phyloP scores from a whole-genome alignment of 768 basidiomycete species.

The Russula virescens region DNA sequence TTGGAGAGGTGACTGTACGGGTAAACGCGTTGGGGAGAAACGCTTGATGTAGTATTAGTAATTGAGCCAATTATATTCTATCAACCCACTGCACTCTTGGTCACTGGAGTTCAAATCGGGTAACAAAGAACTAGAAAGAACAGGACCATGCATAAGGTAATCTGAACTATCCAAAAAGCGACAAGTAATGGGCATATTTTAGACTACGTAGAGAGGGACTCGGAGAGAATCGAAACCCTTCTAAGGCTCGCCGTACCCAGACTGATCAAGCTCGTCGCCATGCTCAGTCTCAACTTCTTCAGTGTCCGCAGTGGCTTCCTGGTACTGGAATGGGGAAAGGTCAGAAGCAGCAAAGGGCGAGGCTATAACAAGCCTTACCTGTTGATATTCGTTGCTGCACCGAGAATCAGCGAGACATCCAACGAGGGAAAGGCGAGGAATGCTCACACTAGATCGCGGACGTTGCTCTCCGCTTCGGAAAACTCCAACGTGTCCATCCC shows the following conservation, averaged over 20 bases:
- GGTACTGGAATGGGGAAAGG: constrained; percentile 14
- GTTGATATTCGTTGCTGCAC: constrained; percentile 83
- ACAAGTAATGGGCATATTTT: too few relatives aligned
- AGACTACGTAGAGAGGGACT: too few relatives aligned
- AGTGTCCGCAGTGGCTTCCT: constrained; percentile 22
- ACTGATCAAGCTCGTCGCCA: constrained; percentile 9
- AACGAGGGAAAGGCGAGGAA: background rate
- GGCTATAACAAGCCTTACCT: constrained; percentile 38
- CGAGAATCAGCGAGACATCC: constrained; percentile 16
- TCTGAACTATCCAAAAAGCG: too few relatives aligned
- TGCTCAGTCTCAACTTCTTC: constrained; percentile 19
- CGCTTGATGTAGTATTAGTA: too few relatives aligned
- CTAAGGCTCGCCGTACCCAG: background rate
- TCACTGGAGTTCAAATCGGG: background rate
- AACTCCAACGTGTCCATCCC: constrained; percentile 90
- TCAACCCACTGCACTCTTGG: background rate
- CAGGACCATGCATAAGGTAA: too few relatives aligned
- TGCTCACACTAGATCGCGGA: constrained; percentile 72
- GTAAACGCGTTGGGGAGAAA: background rate
- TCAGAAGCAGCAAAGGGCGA: background rate
- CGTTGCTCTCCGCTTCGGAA: constrained; percentile 82
- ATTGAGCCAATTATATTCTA: too few relatives aligned
- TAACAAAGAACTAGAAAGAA: background rate
- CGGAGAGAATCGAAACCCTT: background rate
- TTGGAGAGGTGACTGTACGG: background rate